A percentile compares a stretch with the other conserved stretches of the same genome.
phyloP scores from a whole-genome alignment of 1,139 yeast species.

The Protomyces lactucae-debilis region DNA sequence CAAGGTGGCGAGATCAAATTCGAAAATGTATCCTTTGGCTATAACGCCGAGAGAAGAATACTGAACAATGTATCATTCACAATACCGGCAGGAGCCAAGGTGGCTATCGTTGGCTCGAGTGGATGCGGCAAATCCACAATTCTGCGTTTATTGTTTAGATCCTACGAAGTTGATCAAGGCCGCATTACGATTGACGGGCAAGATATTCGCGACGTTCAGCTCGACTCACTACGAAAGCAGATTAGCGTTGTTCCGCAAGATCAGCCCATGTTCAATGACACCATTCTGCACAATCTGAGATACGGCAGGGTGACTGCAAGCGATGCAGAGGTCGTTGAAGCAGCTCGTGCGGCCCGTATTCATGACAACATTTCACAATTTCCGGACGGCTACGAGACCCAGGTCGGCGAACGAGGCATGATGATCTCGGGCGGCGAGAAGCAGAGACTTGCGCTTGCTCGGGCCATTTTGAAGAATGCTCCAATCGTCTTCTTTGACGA shows the following conservation, averaged over 20 bases:
- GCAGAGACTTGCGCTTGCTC: constrained; percentile 88
- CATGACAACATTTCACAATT: constrained; percentile 49
- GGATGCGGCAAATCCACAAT: constrained; percentile 67
- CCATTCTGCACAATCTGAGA: constrained; percentile 78
- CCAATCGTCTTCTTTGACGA: constrained; percentile 94
- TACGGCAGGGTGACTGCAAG: constrained; percentile 66
- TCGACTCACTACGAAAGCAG: constrained; percentile 65
- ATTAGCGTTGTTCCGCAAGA: constrained; percentile 98
- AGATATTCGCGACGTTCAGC: constrained; percentile 67
- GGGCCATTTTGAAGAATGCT: constrained; percentile 74
- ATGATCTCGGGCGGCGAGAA: constrained; percentile 99
- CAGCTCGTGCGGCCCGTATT: constrained; percentile 66
- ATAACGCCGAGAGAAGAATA: constrained; percentile 82
- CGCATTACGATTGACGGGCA: constrained; percentile 81
- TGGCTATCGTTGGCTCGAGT: constrained; percentile 43
- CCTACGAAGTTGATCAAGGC: constrained; percentile 77
- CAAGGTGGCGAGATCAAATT: constrained; percentile 69
- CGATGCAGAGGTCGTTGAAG: constrained; percentile 63
- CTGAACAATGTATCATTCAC: constrained; percentile 72
- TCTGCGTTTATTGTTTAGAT: constrained; percentile 73
- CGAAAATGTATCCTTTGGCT: constrained; percentile 90
- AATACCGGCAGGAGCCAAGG: constrained; percentile 50
- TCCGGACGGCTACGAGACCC: constrained; percentile 78
- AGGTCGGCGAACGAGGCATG: constrained; percentile 97
- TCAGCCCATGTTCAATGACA: constrained; percentile 49